These are phyloP conservation scores for Fusarium sacchari DNA, from an alignment of 2,329 filamentous ascomycete genomes.

Conservation along the genomic window DNA sequence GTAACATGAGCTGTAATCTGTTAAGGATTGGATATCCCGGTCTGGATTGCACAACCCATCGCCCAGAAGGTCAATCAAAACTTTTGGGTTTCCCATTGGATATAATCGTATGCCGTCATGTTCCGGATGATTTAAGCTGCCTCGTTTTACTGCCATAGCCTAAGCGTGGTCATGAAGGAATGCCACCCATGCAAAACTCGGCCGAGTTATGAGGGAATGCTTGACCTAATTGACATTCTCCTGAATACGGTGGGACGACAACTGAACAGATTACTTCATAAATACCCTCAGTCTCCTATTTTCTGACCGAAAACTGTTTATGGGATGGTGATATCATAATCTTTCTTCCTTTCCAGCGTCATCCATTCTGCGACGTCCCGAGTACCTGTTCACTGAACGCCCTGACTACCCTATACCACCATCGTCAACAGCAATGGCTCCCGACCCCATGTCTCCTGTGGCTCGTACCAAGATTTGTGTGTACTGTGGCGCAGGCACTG, in stretches of 20 bases:
- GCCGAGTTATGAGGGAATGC: background rate
- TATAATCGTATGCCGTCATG: fast-evolving
- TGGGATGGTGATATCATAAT: background rate
- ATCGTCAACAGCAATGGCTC: constrained; percentile 41
- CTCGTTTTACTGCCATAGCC: background rate
- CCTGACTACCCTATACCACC: background rate
- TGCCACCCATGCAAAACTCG: background rate
- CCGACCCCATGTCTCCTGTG: constrained; percentile 39
- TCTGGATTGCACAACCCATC: fast-evolving
- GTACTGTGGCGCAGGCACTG: constrained; percentile 87
- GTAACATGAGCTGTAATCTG: fast-evolving
- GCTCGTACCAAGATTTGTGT: constrained; percentile 80
- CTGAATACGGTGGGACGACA: fast-evolving
- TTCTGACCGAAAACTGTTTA: background rate
- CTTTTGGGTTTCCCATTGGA: fast-evolving
- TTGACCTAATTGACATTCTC: too few species aligned
- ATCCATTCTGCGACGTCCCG: background rate
- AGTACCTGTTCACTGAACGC: fast-evolving
- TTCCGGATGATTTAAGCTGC: fast-evolving
- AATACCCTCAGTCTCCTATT: background rate
- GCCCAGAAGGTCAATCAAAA: fast-evolving
- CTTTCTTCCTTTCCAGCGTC: fast-evolving
- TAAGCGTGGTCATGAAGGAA: background rate
- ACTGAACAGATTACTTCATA: background rate
- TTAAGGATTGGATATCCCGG: fast-evolving